Conservation (phyloP, 345 rosid genomes). For the Gossypium mustelinum region DNA sequence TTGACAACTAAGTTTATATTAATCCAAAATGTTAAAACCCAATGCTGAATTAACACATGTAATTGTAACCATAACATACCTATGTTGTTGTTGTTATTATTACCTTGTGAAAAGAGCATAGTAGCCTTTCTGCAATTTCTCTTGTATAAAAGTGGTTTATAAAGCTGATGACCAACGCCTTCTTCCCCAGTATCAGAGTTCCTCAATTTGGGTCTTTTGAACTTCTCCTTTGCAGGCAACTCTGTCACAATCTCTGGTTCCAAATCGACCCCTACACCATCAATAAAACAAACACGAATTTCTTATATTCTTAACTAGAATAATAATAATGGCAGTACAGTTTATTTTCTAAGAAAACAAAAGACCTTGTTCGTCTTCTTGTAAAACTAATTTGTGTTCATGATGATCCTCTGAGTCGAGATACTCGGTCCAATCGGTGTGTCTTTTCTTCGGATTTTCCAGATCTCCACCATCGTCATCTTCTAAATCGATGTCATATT, state of each 20-base stretch:
- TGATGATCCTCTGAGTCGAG: constrained; percentile 31
- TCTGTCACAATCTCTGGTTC: constrained; percentile 48
- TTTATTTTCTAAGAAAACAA: not conserved
- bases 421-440: constrained; percentile 59
- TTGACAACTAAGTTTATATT: too few species aligned
- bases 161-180: constrained; percentile 5
- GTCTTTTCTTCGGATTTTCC: constrained; percentile 31
- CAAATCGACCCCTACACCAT: constrained; percentile 25
- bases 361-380: constrained; percentile 27
- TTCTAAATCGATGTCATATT: constrained; percentile 3
- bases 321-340: not conserved
- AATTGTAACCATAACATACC: too few species aligned
- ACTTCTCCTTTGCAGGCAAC: constrained; percentile 38
- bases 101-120: constrained; percentile 22
- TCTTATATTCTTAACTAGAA: too few species aligned
- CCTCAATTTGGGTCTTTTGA: constrained; percentile 53
- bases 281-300: not conserved
- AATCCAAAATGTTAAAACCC: too few species aligned
- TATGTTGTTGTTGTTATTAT: not conserved
- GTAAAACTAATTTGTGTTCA: not conserved
- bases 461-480: constrained; percentile 1
- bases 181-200: constrained; percentile 13
- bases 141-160: constrained; percentile 33
- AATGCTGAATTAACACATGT: too few species aligned
- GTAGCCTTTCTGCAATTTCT: constrained; percentile 8